Evolutionary conservation across 169 alveolate genomes (phyloP), one percentile per base, ranked within the genome.

Genomic region (Plasmodium malariae): DNA sequence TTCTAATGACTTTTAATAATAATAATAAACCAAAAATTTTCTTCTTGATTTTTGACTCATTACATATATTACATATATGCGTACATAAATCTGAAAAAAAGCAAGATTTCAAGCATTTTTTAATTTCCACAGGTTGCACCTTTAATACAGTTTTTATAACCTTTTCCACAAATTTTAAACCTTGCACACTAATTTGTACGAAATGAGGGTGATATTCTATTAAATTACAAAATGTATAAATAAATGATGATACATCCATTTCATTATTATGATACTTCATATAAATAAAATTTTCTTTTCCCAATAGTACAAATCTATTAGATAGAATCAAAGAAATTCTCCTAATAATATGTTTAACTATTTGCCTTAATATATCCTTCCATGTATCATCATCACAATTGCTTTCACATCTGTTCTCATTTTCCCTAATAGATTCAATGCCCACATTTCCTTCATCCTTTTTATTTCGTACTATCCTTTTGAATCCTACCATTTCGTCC

Each of bases 11-110:
- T 83, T 45, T 83, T 71, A 83, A 24, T 51, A 83, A 70, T 21
- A 83, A 63, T 65, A 83, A 83, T 40, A 83, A 67, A 6, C 91
- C 91, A 70, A 83, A 83, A 34, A 83, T 83, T 55, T 83, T 83
- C 67, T 83, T 65, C 40, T 83, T 83, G 19, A 83, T 60, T 83
- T 83, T 83, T 19, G 48, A 21, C 17, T 68, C 32, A 67, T 68
- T 49, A 40, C 91, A 83, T 9, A 83, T 68, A 51, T 83, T 83
- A 51, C 78, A 83, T 54, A 83, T 83, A 32, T 72, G 67, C 36
- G 60, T 43, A 36, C 91, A 83, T 36, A 83, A 49, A 51, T 83
- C 40, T 12, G 71, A 83, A 67, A 83, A 83, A 57, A 83, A 83
- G 9, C 24, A 12, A 30, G 73, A 49, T 21, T 65, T 65, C 85